phyloP scores from a whole-genome alignment of 2,329 filamentous ascomycete species.

The Trichophyton rubrum region DNA sequence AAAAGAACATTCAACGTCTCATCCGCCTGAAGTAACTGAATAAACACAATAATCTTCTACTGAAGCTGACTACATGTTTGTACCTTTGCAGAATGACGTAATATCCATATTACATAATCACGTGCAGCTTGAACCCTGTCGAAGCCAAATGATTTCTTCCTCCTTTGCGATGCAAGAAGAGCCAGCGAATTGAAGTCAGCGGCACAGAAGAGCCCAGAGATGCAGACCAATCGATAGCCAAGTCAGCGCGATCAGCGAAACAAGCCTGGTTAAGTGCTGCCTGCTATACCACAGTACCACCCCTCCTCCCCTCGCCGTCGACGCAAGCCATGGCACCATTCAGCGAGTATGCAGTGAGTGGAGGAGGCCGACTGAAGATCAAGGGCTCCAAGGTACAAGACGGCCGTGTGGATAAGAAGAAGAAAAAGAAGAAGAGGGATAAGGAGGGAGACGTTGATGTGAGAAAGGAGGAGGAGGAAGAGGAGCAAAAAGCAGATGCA shows the following conservation, averaged over 20 bases:
- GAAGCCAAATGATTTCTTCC: too few relatives aligned
- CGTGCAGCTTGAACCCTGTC: not conserved
- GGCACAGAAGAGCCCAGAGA: not conserved
- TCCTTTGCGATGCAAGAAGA: not conserved
- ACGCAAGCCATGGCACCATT: slow-evolving; percentile 9
- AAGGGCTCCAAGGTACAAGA: slow-evolving; percentile 59
- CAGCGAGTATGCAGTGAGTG: slow-evolving; percentile 16
- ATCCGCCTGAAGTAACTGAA: too few relatives aligned
- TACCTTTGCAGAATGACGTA: not conserved
- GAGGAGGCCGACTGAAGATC: slow-evolving; percentile 65
- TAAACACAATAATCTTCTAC: too few relatives aligned
- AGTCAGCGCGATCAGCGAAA: not conserved
- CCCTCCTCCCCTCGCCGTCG: not conserved
- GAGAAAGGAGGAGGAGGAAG: not conserved
- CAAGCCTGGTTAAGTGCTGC: not conserved
- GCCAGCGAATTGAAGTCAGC: not conserved
- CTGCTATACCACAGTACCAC: not conserved
- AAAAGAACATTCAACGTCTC: not conserved
- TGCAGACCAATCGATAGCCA: not conserved
- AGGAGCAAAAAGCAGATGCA: not conserved
- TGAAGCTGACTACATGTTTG: not conserved
- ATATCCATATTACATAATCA: not conserved
- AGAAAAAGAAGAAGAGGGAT: slow-evolving; percentile 15
- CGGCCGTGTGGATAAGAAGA: slow-evolving; percentile 19
- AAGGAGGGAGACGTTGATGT: slow-evolving; percentile 13